Conservation (phyloP, 148 eudicot genomes). For the Amaranthus hypochondriacus region DNA sequence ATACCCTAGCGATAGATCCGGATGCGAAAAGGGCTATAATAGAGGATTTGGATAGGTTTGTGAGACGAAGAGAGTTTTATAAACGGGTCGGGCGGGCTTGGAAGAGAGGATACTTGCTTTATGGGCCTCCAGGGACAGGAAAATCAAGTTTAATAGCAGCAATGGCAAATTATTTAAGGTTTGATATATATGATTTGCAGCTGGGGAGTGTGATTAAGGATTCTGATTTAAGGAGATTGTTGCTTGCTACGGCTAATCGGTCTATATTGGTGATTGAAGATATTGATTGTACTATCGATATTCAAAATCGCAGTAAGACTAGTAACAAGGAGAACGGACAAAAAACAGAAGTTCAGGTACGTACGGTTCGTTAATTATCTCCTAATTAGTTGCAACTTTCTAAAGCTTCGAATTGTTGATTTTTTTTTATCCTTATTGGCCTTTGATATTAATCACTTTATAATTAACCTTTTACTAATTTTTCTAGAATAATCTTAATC, state of each 20-base stretch:
- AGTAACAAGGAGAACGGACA: not conserved
- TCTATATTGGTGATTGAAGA: conserved; percentile 61
- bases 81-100: conserved; percentile 50
- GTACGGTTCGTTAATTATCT: not conserved
- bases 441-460: not conserved
- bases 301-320: conserved; percentile 24
- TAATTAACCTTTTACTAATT: not conserved
- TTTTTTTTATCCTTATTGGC: not conserved
- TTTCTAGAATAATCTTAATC: not conserved
- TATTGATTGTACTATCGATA: conserved; percentile 44
- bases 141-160: conserved; percentile 62
- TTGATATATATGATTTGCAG: conserved; percentile 55
- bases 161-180: conserved; percentile 50
- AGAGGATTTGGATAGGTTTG: conserved; percentile 44
- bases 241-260: conserved; percentile 38
- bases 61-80: conserved; percentile 36
- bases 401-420: not conserved
- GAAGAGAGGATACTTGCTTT: conserved; percentile 56
- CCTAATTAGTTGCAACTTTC: too few relatives aligned
- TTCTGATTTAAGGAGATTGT: conserved; percentile 32
- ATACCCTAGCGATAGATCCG: conserved; percentile 45
- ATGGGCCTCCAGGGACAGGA: conserved; percentile 69
- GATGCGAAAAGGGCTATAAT: conserved; percentile 21
- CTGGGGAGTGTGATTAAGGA: conserved; percentile 28
- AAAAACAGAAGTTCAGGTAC: conserved; percentile 14